Evolutionary conservation across 2,329 filamentous ascomycete genomes (phyloP).

Genomic region (Sclerotinia subarctica): DNA sequence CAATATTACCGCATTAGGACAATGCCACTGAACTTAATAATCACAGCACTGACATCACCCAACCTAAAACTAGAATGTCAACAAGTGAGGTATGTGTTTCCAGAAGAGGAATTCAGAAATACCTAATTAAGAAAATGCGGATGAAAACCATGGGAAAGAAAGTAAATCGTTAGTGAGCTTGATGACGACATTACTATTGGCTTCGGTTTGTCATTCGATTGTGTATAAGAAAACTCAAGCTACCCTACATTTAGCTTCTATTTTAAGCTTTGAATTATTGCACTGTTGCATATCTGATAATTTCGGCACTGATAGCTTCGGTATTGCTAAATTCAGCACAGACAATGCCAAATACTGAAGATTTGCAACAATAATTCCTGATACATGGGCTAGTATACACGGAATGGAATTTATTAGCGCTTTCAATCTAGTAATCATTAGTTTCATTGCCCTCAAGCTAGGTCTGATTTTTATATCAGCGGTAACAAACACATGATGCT

Average conservation of each 20-base stretch:
- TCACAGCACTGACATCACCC: not conserved
- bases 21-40: not conserved
- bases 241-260: not conserved
- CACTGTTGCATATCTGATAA: too few relatives aligned
- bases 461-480: not conserved
- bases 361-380: not conserved
- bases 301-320: not conserved
- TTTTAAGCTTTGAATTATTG: too few relatives aligned
- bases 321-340: not conserved
- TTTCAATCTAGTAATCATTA: not conserved
- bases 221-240: not conserved
- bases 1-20: not conserved
- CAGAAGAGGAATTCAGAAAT: too few relatives aligned
- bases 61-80: too few relatives aligned
- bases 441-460: not conserved
- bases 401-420: not conserved
- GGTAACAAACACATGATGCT: not conserved
- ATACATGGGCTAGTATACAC: not conserved
- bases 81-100: not conserved
- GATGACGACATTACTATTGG: not conserved
- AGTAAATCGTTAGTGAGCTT: not conserved
- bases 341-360: not conserved
- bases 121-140: too few relatives aligned
- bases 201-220: not conserved
- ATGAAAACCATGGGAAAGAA: not conserved